These are phyloP conservation scores for Trypanosoma caninum DNA, from an alignment of 208 protist species.

Conservation along the genomic window DNA sequence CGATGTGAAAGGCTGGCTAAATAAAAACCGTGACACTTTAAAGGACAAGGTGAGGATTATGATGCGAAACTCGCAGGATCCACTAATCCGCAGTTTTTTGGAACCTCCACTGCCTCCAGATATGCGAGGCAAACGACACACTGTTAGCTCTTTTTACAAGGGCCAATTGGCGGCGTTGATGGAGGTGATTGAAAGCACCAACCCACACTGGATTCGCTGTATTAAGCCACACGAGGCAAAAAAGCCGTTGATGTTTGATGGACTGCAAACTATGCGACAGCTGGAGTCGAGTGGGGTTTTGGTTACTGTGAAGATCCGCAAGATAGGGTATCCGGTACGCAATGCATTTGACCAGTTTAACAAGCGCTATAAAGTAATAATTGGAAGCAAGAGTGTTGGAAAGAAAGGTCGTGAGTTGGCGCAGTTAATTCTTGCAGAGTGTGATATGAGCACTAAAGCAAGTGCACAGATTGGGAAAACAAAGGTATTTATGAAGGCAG, in stretches of 20 bases:
- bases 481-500: conserved; percentile 41
- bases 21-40: conserved; percentile 58
- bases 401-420: conserved; percentile 6
- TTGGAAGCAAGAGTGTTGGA: conserved; percentile 1
- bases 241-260: conserved; percentile 36
- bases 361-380: conserved; percentile 34
- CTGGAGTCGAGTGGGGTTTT: conserved; percentile 41
- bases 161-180: conserved; percentile 30
- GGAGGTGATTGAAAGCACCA: conserved; percentile 38
- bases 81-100: conserved; percentile 25
- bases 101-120: conserved; percentile 21
- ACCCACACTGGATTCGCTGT: conserved; percentile 51
- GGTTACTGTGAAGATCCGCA: conserved; percentile 40
- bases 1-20: conserved; percentile 39
- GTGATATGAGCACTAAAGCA: conserved; percentile 8
- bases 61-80: conserved; percentile 18
- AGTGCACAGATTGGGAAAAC: conserved; percentile 31
- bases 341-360: conserved; percentile 35
- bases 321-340: conserved; percentile 34
- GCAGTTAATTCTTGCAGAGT: conserved; percentile 14
- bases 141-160: conserved; percentile 34
- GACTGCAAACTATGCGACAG: conserved; percentile 29
- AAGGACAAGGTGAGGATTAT: conserved; percentile 26
- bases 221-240: conserved; percentile 46
- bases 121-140: conserved; percentile 11